Base-by-base conservation (phyloP, 257 asterid genomes). In the Solanum pinnatisectum region DNA sequence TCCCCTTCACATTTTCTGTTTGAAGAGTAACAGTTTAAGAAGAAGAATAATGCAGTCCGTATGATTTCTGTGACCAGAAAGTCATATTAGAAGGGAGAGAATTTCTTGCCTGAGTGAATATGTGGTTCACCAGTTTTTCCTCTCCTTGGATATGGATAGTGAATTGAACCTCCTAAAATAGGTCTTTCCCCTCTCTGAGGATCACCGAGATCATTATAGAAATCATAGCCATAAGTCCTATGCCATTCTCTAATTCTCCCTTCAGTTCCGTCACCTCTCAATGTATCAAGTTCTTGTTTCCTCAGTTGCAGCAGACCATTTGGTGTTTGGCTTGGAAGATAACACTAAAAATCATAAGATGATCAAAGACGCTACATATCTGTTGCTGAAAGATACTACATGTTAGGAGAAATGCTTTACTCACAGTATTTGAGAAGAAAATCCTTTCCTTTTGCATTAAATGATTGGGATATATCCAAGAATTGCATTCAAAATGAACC, bases 61-160 rank as follows among this genome's bases (percentile, higher is more conserved):
- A 52, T 30, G 39, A 82, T 30, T 81, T 82, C 42, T 82, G 68
- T 18, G 68, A 49, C 70, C 40, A 10, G 85, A 81, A 46, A 27
- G 68, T 81, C 32, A 5, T 30, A 82, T 37, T 30, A 18, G 20
- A 82, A 18, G 70, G 39, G 52, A 42, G 35, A 81, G 23, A 56
- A 23, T 20, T 87, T 40, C 42, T 59, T 88, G 89, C 94, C 93
- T 49, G 87, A 63, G 81, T 83, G 84, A 68, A 88, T 84, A 15
- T 89, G 76, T 27, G 92, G 94, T 67, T 86, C 92, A 40, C 92
- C 91, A 10, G 93, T 93, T 88, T 92, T 91, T 72, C 84, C 84
- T 84, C 94, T 90, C n/a, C 94, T 91, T 20, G 94, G 95, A 89
- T 93, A 93, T 59, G 95, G 94, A 87, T 90, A 88, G 87, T 74